Evolutionary conservation across 2,329 filamentous ascomycete genomes (phyloP), one percentile per base, ranked within the genome.

Genomic region (Alternaria rosae): DNA sequence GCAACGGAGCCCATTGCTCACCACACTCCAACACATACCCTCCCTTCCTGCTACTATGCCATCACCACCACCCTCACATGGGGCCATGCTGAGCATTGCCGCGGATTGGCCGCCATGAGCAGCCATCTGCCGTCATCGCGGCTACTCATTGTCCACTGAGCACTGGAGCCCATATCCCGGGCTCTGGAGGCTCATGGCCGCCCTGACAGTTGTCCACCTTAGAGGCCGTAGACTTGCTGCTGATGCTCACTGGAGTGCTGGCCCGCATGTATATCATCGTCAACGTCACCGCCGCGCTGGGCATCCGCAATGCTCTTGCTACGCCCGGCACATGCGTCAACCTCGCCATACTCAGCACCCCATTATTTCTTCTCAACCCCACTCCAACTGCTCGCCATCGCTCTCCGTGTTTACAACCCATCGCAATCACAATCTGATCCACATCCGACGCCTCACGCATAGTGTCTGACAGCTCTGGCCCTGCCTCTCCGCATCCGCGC

Each of bases 401-500:
- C 48, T 15, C 51, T 57, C 25, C 43, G 65, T 68, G 65, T 76
- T 75, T 75, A 63, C 67, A 53, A 58, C 59, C 61, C 45, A 62
- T 61, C 59, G 28, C 64, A 47, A 51, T 65, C 65, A 63, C 66
- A 55, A 51, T 35, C 17, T 38, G 35, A 38, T 38, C 17, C 35
- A 38, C 35, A 17, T 11, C 57, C 47, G 59, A 65, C 73, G 67
- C 72, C 72, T 70, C 70, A 63, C 71, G 68, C 66, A 71, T 73
- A 67, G 67, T 76, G 77, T 78, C 66, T 78, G 71, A 73, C 70
- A 66, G 76, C 77, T 71, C 69, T 76, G 76, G 73, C 74, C 76
- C 68, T 53, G 64, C 55, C 59, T 64, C 68, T 76, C 72, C 68
- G 66, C 72, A 70, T 72, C 70, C 73, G 73, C 74, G 66, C 65